Percentiles rank a stretch among this genome's conserved stretches.
Evolutionary conservation across 139 green algal genomes (phyloP).

Genomic region (Desmodesmus armatus): DNA sequence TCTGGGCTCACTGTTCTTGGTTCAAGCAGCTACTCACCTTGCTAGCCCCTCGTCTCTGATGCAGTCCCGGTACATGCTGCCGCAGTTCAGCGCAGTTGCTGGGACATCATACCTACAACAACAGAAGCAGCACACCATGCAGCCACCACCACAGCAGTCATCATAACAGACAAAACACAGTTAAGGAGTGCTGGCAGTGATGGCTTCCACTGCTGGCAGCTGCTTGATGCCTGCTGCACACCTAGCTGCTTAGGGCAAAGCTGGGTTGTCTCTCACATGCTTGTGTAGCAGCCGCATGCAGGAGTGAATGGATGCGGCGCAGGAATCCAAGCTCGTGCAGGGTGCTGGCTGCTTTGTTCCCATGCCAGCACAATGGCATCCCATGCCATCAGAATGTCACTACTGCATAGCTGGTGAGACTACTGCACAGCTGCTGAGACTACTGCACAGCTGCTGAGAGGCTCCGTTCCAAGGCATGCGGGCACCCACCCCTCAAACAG

Average conservation of each 20-base stretch:
- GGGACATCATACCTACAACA: constrained; percentile 77
- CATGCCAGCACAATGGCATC: no score
- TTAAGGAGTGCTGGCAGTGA: no score
- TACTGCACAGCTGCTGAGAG: neutral
- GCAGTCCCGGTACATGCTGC: constrained; percentile 89
- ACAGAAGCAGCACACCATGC: neutral
- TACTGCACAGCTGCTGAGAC: neutral
- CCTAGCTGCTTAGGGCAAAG: neutral
- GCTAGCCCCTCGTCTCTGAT: constrained; percentile 79
- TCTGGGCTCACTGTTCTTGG: no score
- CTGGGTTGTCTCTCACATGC: neutral
- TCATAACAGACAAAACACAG: no score
- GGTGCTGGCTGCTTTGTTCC: neutral
- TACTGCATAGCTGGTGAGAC: no score
- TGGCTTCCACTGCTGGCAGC: neutral
- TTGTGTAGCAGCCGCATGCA: neutral
- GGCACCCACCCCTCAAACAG: constrained; percentile 79
- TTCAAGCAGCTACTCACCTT: constrained; percentile 47
- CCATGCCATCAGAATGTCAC: no score
- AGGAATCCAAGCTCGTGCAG: neutral
- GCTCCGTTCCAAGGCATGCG: no score
- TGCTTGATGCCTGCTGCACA: no score
- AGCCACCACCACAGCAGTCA: no score
- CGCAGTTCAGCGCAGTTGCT: constrained; percentile 85
- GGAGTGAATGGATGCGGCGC: neutral